phyloP scores from a whole-genome alignment of 306 rosid species.

The Gastrolobium bilobum region DNA sequence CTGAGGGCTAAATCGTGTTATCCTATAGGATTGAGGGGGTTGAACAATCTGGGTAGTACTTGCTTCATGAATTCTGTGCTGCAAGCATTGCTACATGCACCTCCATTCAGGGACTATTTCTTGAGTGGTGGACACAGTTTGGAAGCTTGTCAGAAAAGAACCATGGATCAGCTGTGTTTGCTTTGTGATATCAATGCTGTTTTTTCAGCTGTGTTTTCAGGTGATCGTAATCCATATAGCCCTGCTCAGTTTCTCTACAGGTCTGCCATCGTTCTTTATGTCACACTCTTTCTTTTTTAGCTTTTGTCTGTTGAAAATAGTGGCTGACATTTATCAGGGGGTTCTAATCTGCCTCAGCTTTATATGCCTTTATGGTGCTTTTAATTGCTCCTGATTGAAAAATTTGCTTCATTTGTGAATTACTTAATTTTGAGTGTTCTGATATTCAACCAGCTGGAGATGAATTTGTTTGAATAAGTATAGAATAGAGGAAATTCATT shows the following conservation, averaged over 20 bases:
- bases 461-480: slow-evolving; percentile 26
- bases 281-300: slow-evolving; percentile 37
- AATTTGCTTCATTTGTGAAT: slow-evolving; percentile 46
- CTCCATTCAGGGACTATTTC: slow-evolving; percentile 79
- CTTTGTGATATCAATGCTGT: slow-evolving; percentile 80
- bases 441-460: slow-evolving; percentile 30
- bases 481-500: not conserved
- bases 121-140: slow-evolving; percentile 74
- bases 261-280: slow-evolving; percentile 64
- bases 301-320: slow-evolving; percentile 38
- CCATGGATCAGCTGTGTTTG: slow-evolving; percentile 66
- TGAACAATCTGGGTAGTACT: slow-evolving; percentile 87
- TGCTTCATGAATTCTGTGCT: slow-evolving; percentile 93
- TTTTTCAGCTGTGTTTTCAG: slow-evolving; percentile 78
- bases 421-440: slow-evolving; percentile 44
- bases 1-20: slow-evolving; percentile 79
- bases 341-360: slow-evolving; percentile 32
- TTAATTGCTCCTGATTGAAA: slow-evolving; percentile 23
- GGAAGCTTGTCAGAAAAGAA: slow-evolving; percentile 65
- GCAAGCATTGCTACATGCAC: slow-evolving; percentile 85
- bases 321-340: slow-evolving; percentile 29
- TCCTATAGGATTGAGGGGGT: slow-evolving; percentile 88
- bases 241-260: slow-evolving; percentile 93
- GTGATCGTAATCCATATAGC: slow-evolving; percentile 79
- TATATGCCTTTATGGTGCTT: slow-evolving; percentile 43